phyloP scores from a whole-genome alignment of 331 rosid species.

The Stylosanthes scabra region DNA sequence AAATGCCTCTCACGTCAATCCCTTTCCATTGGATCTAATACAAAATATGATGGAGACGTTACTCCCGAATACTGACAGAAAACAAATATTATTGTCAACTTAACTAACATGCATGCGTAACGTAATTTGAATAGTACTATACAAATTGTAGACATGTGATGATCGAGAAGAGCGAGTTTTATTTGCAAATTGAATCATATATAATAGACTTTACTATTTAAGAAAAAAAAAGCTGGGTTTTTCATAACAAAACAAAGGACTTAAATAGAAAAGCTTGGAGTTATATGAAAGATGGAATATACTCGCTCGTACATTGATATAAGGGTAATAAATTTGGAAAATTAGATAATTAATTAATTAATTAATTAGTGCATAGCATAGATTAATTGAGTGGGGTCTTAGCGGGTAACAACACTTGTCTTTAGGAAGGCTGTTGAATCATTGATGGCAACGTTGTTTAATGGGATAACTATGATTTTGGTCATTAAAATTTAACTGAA shows the following conservation, averaged over 20 bases:
- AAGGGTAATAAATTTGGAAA: conserved; percentile 32
- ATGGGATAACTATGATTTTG: too few relatives aligned
- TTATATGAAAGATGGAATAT: conserved; percentile 45
- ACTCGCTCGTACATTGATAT: not conserved
- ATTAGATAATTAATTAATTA: not conserved
- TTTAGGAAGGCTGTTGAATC: conserved; percentile 56
- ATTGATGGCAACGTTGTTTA: conserved; percentile 81
- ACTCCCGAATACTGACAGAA: conserved; percentile 9
- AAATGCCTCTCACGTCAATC: conserved; percentile 16
- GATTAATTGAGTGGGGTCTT: conserved; percentile 59
- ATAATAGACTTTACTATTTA: not conserved
- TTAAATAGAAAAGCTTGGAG: conserved; percentile 16
- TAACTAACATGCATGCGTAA: not conserved
- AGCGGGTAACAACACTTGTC: conserved; percentile 68
- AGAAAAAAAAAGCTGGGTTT: conserved; percentile 21
- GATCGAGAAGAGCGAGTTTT: not conserved
- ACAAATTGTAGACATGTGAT: conserved; percentile 15
- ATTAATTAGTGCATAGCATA: not conserved
- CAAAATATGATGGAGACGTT: conserved; percentile 6
- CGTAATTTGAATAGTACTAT: not conserved
- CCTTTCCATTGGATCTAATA: not conserved
- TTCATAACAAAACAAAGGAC: conserved; percentile 2
- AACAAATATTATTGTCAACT: not conserved
- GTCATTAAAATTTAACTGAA: too few relatives aligned
- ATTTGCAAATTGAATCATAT: conserved; percentile 18